These are phyloP conservation scores for Simplicillium aogashimaense DNA, from an alignment of 2,329 filamentous ascomycete species.

Conservation along the genomic window DNA sequence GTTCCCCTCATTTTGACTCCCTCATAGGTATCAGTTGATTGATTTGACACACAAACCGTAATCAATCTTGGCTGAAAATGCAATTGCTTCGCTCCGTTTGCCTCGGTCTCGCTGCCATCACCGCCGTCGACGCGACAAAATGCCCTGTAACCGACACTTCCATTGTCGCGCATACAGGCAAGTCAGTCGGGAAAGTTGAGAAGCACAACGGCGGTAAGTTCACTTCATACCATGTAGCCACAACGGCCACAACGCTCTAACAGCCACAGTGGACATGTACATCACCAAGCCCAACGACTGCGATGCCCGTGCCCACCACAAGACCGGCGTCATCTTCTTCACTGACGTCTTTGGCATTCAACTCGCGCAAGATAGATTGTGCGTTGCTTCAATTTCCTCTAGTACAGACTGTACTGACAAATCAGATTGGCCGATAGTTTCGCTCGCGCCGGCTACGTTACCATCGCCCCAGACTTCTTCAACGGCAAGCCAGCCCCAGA, in stretches of 20 bases:
- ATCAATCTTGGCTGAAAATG: no score
- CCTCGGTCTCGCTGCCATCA: not conserved
- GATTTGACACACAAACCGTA: no score
- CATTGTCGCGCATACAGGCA: not conserved
- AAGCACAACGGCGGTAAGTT: not conserved
- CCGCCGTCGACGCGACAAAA: not conserved
- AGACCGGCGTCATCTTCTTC: not conserved
- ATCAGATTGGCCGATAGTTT: slow-evolving; percentile 7
- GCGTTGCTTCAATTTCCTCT: no score
- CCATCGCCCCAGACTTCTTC: slow-evolving; percentile 16
- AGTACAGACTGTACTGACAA: not conserved
- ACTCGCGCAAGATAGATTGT: not conserved
- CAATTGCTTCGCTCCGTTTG: not conserved
- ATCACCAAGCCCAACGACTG: not conserved
- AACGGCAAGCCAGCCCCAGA: slow-evolving; percentile 11
- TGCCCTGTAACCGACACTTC: not conserved
- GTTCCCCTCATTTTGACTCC: no score
- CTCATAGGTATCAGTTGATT: no score
- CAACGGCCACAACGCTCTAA: not conserved
- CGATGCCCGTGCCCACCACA: not conserved
- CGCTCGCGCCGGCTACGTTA: slow-evolving; percentile 15
- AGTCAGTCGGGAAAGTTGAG: not conserved
- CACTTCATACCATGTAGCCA: not conserved
- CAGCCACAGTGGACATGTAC: not conserved
- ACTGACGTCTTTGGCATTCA: not conserved